Base-by-base conservation (phyloP, 768 basidiomycete species). In the Lactarius quietus region DNA sequence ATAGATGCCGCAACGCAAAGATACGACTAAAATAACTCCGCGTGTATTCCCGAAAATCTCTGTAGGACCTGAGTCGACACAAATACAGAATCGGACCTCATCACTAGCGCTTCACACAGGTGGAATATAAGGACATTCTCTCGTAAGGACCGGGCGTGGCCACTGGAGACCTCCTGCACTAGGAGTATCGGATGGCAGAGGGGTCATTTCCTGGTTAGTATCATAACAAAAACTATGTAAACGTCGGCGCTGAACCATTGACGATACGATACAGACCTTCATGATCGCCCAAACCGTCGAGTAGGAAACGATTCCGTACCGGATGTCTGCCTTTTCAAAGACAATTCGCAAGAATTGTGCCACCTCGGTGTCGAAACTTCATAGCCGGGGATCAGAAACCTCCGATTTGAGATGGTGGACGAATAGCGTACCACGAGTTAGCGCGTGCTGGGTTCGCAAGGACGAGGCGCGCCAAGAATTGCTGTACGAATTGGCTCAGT, bases 351-450 rank as follows among this genome's bases (percentile, higher is more conserved):
- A 33, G 23, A 66, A 66, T 36, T 51, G 59, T 12, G 29, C 29
- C 23, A 61, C 65, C 48, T 66, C 65, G 9, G 65, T 29, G 38
- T 66, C 65, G 15, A 66, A 66, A 48, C 65, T 66, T 33, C 33
- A 33, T 33, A 3, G 8, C 33, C 33, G 8, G n/a, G n/a, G n/a
- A n/a, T n/a, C n/a, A n/a, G n/a, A n/a, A n/a, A n/a, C n/a, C n/a
- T n/a, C n/a, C n/a, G n/a, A n/a, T n/a, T n/a, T n/a, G n/a, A n/a
- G n/a, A n/a, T 35, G 45, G 29, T 31, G 23, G 23, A 48, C 33
- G 29, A 12, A 14, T 10, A 48, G 14, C 10, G 48, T 56, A 66
- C 65, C 51, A 33, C n/a, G 60, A 66, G 20, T 26, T 52, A 38
- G 65, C 43, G 18, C 65, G 65, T 8, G 28, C 60, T 18, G 65